Conservation (phyloP, 2,329 filamentous ascomycete species). For the Calonectria henricotiae region DNA sequence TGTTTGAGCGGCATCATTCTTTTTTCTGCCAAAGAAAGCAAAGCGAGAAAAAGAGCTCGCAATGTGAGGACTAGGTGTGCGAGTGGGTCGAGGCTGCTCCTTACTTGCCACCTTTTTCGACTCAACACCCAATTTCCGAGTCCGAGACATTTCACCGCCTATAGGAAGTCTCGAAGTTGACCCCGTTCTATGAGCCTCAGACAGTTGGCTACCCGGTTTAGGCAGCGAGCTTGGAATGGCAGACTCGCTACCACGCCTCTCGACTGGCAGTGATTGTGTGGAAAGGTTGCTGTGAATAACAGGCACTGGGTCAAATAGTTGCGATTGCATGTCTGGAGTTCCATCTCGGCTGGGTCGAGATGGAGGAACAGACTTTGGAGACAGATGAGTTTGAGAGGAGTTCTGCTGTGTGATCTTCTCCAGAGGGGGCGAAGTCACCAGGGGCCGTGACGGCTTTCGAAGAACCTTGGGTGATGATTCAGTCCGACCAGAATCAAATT, state of each 20-base stretch:
- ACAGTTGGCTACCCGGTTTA: conserved; percentile 57
- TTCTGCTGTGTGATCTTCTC: conserved; percentile 52
- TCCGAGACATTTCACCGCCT: conserved; percentile 42
- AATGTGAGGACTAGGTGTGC: conserved; percentile 70
- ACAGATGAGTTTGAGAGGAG: conserved; percentile 49
- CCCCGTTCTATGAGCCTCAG: conserved; percentile 51
- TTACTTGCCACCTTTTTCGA: conserved; percentile 44
- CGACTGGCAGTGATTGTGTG: conserved; percentile 64
- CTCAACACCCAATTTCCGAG: conserved; percentile 38
- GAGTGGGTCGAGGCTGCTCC: conserved; percentile 51
- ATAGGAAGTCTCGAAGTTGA: conserved; percentile 56
- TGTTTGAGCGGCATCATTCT: conserved; percentile 66
- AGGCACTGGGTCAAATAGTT: conserved; percentile 68
- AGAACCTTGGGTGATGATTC: conserved; percentile 60
- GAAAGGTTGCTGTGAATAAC: conserved; percentile 77
- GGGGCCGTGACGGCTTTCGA: conserved; percentile 53
- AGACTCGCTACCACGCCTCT: conserved; percentile 65
- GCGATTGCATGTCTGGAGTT: conserved; percentile 74
- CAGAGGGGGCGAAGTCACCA: conserved; percentile 55
- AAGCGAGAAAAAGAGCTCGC: conserved; percentile 78
- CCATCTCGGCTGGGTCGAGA: conserved; percentile 79
- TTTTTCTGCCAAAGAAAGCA: conserved; percentile 84
- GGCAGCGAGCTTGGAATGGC: conserved; percentile 54
- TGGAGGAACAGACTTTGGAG: conserved; percentile 64
- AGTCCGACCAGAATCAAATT: conserved; percentile 62